Percentiles rank a stretch among this genome's conserved stretches.
phyloP scores from a whole-genome alignment of 768 basidiomycete genomes.

The Naganishia onofrii region DNA sequence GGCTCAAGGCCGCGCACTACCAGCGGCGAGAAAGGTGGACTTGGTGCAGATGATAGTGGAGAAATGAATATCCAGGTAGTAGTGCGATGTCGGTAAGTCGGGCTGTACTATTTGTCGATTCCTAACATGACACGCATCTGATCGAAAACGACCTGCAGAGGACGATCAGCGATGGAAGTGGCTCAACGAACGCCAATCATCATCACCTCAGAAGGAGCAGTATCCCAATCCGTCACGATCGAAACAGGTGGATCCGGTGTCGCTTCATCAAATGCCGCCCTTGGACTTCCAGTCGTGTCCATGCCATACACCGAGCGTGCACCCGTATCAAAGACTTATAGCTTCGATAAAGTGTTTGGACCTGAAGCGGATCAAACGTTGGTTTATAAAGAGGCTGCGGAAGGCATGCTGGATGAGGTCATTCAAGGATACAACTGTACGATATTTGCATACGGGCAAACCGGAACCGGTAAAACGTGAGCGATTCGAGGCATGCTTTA shows the following conservation, averaged over 20 bases:
- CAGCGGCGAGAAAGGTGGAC: conserved; percentile 23
- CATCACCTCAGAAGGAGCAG: conserved; percentile 71
- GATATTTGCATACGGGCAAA: conserved; percentile 96
- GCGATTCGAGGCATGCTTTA: conserved; percentile 45
- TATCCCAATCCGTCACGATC: conserved; percentile 72
- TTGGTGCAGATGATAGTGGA: conserved; percentile 49
- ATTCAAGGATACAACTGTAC: conserved; percentile 94
- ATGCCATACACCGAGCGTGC: conserved; percentile 44
- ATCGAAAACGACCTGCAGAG: conserved; percentile 37
- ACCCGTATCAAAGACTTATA: conserved; percentile 63
- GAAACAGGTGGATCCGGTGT: conserved; percentile 57
- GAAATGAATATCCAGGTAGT: conserved; percentile 92
- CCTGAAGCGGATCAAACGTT: conserved; percentile 93
- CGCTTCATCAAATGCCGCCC: conserved; percentile 34
- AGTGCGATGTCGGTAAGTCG: conserved; percentile 71
- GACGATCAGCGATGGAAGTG: conserved; percentile 77
- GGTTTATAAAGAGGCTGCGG: conserved; percentile 90
- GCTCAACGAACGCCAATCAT: conserved; percentile 83
- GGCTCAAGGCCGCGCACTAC: conserved; percentile 34
- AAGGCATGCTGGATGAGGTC: conserved; percentile 90
- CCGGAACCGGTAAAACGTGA: conserved; percentile 97
- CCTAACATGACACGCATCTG: background rate
- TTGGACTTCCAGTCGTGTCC: conserved; percentile 44
- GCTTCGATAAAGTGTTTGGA: conserved; percentile 93
- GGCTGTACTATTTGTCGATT: background rate